Evolutionary conservation across 2,329 filamentous ascomycete genomes (phyloP), one percentile per base, ranked within the genome.

Genomic region (Aureobasidium pullulans): DNA sequence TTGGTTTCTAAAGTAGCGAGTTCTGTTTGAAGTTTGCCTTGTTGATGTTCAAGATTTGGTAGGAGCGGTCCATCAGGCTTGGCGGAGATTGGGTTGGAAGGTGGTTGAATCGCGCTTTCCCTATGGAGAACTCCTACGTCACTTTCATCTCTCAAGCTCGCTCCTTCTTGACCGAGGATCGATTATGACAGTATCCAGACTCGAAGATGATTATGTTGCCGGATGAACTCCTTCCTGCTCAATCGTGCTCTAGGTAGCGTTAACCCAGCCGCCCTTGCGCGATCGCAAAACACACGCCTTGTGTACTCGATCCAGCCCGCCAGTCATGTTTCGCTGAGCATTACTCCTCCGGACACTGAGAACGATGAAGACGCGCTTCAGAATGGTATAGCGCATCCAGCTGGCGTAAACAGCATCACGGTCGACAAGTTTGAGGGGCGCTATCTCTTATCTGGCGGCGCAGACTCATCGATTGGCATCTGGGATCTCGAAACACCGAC

Each of bases 391-490:
- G 89, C 90, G 1, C 91, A 96, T 72, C 81, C 83, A 57, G 83
- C 89, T 4, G 91, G 91, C 13, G 88, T 92, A 39, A 94, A 87
- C 68, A 84, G 87, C 40, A 76, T 96, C 42, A 85, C 88, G 0
- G 81, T 96, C 40, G 92, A 96, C 68, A 84, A 85, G 52, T 90
- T 94, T 68, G 89, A 94, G 63, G 90, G 89, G 3, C 80, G 85
- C 69, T 85, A 89, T 85, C 80, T 96, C 63, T 74, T 96, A 1
- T 96, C 92, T 0, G 93, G 90, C 4, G 91, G 92, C 32, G 87
- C 89, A 4, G 90, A 96, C 69, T 89, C 88, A 9, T 88, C 88
- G 0, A 84, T 96, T 68, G 88, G 86, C 65, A 75, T 96, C 47
- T 96, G 92, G 92, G 87, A 96, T 73, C 81, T 96, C 6, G 88